Conservation (phyloP, 495 filamentous ascomycete genomes). For the Aspergillus sparsus region DNA sequence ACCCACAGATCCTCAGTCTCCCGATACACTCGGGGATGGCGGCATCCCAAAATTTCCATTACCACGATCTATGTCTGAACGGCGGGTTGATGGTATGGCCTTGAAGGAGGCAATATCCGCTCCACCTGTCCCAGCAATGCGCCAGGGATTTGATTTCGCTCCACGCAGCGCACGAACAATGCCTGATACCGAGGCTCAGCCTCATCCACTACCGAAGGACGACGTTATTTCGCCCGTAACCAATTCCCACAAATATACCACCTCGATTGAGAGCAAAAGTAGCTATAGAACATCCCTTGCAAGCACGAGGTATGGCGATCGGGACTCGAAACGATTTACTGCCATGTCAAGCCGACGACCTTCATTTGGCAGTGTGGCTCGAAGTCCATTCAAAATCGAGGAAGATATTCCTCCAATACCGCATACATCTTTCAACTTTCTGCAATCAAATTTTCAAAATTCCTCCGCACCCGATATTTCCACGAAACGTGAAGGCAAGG, state of each 20-base stretch:
- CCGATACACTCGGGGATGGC: constrained; percentile 50
- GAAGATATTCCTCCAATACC: constrained; percentile 46
- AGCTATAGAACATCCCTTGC: constrained; percentile 47
- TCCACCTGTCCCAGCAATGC: constrained; percentile 25
- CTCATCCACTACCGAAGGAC: constrained; percentile 35
- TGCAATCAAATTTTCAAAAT: constrained; percentile 26
- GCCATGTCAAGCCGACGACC: constrained; percentile 40
- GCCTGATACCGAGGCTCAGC: constrained; percentile 22
- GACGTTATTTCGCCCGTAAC: constrained; percentile 4
- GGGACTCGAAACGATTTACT: constrained; percentile 33
- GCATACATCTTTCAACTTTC: constrained; percentile 28
- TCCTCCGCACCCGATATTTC: constrained; percentile 23
- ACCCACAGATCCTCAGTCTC: constrained; percentile 43
- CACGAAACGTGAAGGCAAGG: constrained; percentile 24
- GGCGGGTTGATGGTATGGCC: constrained; percentile 25
- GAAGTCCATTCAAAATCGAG: constrained; percentile 34
- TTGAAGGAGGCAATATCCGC: constrained; percentile 15
- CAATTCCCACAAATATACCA: constrained; percentile 30
- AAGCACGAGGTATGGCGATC: constrained; percentile 44
- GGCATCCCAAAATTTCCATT: constrained; percentile 64
- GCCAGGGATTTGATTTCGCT: not conserved
- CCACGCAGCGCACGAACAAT: constrained; percentile 16
- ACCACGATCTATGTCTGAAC: constrained; percentile 40
- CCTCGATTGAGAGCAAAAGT: constrained; percentile 46
- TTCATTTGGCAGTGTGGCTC: constrained; percentile 42